phyloP scores from a whole-genome alignment of 2,329 filamentous ascomycete genomes.

The Calonectria henricotiae region DNA sequence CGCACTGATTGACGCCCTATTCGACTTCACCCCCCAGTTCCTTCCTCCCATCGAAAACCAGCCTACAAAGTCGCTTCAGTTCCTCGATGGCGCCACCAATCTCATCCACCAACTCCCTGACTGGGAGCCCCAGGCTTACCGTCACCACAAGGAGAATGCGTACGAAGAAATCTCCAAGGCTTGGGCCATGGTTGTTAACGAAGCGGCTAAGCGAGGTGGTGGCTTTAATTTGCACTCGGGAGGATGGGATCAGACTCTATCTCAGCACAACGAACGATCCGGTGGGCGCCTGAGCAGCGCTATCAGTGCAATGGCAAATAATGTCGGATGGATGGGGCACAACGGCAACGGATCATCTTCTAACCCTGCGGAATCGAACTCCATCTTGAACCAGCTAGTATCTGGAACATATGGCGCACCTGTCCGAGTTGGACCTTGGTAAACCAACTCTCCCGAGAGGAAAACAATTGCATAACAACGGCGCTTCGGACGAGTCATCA shows the following conservation, averaged over 20 bases:
- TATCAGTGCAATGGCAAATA: conserved; percentile 81
- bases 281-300: conserved; percentile 86
- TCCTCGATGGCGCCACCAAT: conserved; percentile 90
- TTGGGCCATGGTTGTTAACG: conserved; percentile 92
- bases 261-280: conserved; percentile 90
- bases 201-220: conserved; percentile 91
- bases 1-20: conserved; percentile 88
- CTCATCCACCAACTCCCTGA: conserved; percentile 91
- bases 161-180: conserved; percentile 97
- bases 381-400: conserved; percentile 76
- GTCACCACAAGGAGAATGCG: conserved; percentile 93
- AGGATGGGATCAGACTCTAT: conserved; percentile 91
- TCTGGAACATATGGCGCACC: conserved; percentile 74
- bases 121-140: conserved; percentile 91
- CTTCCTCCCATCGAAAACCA: conserved; percentile 92
- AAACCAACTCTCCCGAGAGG: conserved; percentile 47
- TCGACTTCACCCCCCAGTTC: conserved; percentile 96
- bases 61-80: conserved; percentile 86
- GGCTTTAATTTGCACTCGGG: conserved; percentile 92
- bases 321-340: conserved; percentile 83
- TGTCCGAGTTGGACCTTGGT: conserved; percentile 77
- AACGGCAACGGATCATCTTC: conserved; percentile 51
- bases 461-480: conserved; percentile 50
- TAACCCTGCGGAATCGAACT: conserved; percentile 64
- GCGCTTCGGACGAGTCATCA: conserved; percentile 47